A percentile compares a stretch with the other conserved stretches of the same genome.
Evolutionary conservation across 2,329 filamentous ascomycete genomes (phyloP).

Genomic region (Pseudonectria foliicola): DNA sequence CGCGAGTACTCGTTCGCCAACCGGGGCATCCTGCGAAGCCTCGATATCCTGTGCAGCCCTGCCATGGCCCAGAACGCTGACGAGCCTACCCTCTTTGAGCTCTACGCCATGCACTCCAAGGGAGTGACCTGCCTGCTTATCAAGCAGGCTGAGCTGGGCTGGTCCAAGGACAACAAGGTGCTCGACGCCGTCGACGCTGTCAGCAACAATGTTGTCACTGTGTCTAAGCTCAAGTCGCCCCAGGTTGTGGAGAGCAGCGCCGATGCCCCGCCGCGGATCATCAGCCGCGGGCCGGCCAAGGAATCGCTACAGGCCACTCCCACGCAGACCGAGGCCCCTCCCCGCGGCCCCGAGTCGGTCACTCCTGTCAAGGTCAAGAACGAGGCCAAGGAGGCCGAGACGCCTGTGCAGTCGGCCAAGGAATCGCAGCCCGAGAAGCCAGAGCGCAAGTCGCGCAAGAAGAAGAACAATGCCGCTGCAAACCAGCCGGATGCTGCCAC

Average conservation of each 20-base stretch:
- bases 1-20: constrained; percentile 89
- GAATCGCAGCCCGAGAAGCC: constrained; percentile 45
- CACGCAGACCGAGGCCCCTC: constrained; percentile 20
- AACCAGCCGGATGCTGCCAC: constrained; percentile 38
- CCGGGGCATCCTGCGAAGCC: constrained; percentile 78
- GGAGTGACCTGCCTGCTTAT: constrained; percentile 87
- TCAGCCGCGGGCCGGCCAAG: constrained; percentile 29
- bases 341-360: constrained; percentile 25
- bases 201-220: constrained; percentile 64
- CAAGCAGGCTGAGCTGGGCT: constrained; percentile 84
- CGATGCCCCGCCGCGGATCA: constrained; percentile 26
- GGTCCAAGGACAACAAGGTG: constrained; percentile 85
- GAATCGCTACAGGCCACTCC: constrained; percentile 26
- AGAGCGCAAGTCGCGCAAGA: constrained; percentile 58
- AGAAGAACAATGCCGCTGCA: constrained; percentile 48
- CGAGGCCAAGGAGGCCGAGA: constrained; percentile 44
- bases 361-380: constrained; percentile 33
- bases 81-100: constrained; percentile 77
- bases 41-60: constrained; percentile 76
- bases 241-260: constrained; percentile 32
- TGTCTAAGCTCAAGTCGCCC: constrained; percentile 59
- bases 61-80: constrained; percentile 56
- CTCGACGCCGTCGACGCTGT: constrained; percentile 71
- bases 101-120: constrained; percentile 96
- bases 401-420: constrained; percentile 31